Evolutionary conservation across 805 yeast species (phyloP).

Genomic region (Yarrowia bubula): DNA sequence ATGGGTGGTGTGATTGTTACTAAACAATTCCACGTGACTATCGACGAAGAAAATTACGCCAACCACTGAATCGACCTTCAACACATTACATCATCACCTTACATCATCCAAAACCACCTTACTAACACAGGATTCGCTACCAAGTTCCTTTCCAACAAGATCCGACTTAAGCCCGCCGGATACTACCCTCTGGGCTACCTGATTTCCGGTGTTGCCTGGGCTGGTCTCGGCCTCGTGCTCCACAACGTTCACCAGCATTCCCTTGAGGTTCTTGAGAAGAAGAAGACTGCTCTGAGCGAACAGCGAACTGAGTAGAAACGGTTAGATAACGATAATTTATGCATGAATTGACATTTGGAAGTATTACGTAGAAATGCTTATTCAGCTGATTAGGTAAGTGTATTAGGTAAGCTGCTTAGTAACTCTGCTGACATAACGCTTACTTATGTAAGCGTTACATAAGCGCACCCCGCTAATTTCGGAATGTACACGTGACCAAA

Average conservation of each 20-base stretch:
- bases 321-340: constrained; percentile 16
- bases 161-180: constrained; percentile 40
- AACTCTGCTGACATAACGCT: too few relatives aligned
- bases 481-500: not conserved
- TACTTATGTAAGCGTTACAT: too few relatives aligned
- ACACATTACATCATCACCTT: not conserved
- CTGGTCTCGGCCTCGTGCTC: constrained; percentile 38
- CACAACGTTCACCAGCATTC: constrained; percentile 37
- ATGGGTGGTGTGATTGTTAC: not conserved
- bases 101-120: too few relatives aligned
- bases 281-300: constrained; percentile 22
- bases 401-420: too few relatives aligned
- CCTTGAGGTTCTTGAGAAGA: constrained; percentile 32
- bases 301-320: constrained; percentile 25
- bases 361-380: not conserved
- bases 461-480: not conserved
- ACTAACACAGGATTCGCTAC: constrained; percentile 31
- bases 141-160: constrained; percentile 39
- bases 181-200: constrained; percentile 40
- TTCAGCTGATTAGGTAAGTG: not conserved
- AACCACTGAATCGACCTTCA: not conserved
- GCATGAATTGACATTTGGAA: constrained; percentile 6
- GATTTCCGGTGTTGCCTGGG: constrained; percentile 38
- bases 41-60: not conserved
- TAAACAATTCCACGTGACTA: not conserved